These are phyloP conservation scores for Ostreobium quekettii DNA, from an alignment of 139 green algal genomes.

Conservation along the genomic window DNA sequence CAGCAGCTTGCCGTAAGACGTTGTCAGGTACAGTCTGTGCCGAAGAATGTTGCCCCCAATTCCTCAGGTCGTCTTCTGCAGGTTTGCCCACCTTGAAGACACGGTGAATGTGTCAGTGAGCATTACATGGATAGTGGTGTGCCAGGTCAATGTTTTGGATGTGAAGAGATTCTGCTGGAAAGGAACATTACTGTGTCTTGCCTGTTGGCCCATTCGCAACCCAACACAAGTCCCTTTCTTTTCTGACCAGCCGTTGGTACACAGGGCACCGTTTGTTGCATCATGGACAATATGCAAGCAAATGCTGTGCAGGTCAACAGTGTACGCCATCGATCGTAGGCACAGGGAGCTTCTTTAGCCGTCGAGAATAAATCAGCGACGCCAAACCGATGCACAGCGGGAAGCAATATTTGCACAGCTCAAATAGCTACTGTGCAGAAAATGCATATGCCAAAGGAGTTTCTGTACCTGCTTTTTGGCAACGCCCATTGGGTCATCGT, in stretches of 20 bases:
- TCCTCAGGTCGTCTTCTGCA: slow-evolving; percentile 80
- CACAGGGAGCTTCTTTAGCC: too few relatives aligned
- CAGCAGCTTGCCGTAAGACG: slow-evolving; percentile 43
- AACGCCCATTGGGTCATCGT: too few relatives aligned
- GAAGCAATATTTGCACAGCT: too few relatives aligned
- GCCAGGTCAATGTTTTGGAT: slow-evolving; percentile 10
- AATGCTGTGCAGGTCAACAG: too few relatives aligned
- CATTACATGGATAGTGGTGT: slow-evolving; percentile 12
- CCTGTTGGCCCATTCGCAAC: neutral
- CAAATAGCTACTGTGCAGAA: too few relatives aligned
- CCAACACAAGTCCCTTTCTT: neutral
- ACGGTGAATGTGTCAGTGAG: slow-evolving; percentile 23
- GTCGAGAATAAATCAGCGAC: too few relatives aligned
- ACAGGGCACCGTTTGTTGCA: neutral
- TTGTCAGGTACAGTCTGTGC: slow-evolving; percentile 67
- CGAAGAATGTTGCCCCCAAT: slow-evolving; percentile 80
- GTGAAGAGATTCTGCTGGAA: neutral
- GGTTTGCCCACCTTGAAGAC: slow-evolving; percentile 81
- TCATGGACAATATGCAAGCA: too few relatives aligned
- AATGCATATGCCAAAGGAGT: too few relatives aligned
- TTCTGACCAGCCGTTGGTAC: neutral
- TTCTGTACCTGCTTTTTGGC: too few relatives aligned
- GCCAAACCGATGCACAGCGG: too few relatives aligned
- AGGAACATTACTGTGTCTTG: neutral
- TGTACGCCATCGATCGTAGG: too few relatives aligned